These are phyloP conservation scores for Sonneratia caseolaris DNA, from an alignment of 345 rosid genomes.

Conservation along the genomic window DNA sequence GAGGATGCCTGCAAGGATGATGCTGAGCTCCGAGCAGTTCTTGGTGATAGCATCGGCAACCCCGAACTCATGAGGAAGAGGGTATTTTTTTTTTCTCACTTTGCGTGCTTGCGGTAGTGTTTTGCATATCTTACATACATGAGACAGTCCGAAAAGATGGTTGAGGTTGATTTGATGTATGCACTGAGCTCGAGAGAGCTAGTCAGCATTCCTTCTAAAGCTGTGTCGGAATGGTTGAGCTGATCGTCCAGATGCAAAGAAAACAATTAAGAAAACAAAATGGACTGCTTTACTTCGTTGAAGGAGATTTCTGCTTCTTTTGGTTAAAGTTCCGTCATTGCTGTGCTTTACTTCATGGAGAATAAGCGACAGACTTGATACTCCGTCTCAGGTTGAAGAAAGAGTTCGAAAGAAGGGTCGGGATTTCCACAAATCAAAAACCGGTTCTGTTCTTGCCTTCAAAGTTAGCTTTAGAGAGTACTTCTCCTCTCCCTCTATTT, in stretches of 20 bases:
- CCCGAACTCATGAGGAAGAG: constrained; percentile 82
- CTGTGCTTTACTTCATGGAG: background rate
- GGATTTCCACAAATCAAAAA: constrained; percentile 56
- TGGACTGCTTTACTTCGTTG: background rate
- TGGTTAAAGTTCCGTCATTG: background rate
- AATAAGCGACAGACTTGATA: background rate
- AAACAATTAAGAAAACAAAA: background rate
- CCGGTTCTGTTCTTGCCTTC: constrained; percentile 77
- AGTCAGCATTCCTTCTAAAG: too few species aligned
- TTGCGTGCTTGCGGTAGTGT: background rate
- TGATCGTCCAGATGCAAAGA: background rate
- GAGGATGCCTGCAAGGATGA: constrained; percentile 75
- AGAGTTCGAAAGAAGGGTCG: constrained; percentile 74
- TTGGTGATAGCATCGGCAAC: constrained; percentile 82
- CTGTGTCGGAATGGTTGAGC: background rate
- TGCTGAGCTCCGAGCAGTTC: constrained; percentile 72
- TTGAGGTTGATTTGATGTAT: background rate
- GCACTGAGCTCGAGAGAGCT: background rate
- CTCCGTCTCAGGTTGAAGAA: constrained; percentile 49
- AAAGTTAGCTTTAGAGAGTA: constrained; percentile 95
- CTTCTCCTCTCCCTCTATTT: background rate
- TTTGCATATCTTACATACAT: background rate
- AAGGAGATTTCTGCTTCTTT: background rate
- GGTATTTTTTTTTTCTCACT: constrained; percentile 23
- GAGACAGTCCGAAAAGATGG: background rate